These are phyloP conservation scores for Fraxinus ornus DNA, from an alignment of 305 asterid genomes.

Conservation along the genomic window DNA sequence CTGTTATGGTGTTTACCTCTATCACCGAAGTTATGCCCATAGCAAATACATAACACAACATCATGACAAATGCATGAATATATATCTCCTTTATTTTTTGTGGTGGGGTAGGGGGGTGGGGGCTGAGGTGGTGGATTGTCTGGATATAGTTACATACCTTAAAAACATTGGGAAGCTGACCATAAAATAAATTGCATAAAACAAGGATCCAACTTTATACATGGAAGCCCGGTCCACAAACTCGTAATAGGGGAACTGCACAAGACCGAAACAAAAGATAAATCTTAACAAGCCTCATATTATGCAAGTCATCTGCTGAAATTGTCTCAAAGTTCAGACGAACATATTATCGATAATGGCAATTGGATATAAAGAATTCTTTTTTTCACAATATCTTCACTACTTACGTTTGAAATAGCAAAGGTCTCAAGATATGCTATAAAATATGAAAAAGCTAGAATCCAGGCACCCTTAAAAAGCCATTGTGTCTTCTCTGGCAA, in stretches of 20 bases:
- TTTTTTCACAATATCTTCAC: neutral
- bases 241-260: constrained; percentile 95
- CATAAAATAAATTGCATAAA: constrained; percentile 83
- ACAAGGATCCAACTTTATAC: constrained; percentile 95
- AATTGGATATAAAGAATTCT: neutral
- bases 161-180: constrained; percentile 97
- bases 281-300: constrained; percentile 11
- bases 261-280: constrained; percentile 22
- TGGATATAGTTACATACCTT: constrained; percentile 47
- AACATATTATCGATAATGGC: neutral
- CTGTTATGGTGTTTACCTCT: neutral
- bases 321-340: neutral
- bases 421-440: constrained; percentile 88
- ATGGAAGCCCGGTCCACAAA: constrained; percentile 86
- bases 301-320: neutral
- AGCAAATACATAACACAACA: neutral
- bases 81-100: neutral
- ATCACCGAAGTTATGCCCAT: neutral
- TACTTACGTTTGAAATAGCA: constrained; percentile 85
- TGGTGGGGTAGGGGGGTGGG: neutral
- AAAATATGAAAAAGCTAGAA: constrained; percentile 75
- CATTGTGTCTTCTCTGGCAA: constrained; percentile 70
- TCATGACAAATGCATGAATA: neutral
- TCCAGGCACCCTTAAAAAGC: constrained; percentile 72
- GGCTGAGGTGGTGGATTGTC: neutral